Percentiles rank a stretch among this genome's conserved stretches.
Evolutionary conservation across 2,329 filamentous ascomycete species (phyloP).

Genomic region (Periconia macrospinosa): DNA sequence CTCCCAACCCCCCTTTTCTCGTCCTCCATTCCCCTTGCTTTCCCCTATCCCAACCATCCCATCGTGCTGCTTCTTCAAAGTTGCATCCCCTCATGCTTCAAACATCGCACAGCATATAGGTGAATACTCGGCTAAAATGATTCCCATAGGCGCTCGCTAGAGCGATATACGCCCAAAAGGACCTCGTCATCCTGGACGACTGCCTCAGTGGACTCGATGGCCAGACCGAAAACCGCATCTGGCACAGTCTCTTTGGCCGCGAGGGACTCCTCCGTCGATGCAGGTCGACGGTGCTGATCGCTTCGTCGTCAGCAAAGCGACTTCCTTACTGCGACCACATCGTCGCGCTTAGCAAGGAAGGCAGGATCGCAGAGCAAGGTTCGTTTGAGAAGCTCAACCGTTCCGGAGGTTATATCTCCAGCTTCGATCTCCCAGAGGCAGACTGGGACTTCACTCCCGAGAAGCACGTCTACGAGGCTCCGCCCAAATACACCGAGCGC

Average conservation of each 20-base stretch:
- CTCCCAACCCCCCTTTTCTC: not conserved
- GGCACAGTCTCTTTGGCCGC: slow-evolving; percentile 49
- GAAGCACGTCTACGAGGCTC: slow-evolving; percentile 33
- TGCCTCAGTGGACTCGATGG: slow-evolving; percentile 56
- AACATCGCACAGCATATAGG: not conserved
- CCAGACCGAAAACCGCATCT: slow-evolving; percentile 53
- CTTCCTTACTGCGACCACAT: slow-evolving; percentile 48
- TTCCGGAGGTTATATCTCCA: slow-evolving; percentile 36
- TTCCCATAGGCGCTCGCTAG: slow-evolving; percentile 50
- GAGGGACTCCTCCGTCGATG: slow-evolving; percentile 50
- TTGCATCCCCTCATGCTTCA: not conserved
- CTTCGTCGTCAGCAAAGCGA: slow-evolving; percentile 38
- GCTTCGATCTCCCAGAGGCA: slow-evolving; percentile 34
- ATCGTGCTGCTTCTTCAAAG: not conserved
- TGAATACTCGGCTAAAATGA: not conserved
- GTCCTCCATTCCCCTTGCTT: slow-evolving; percentile 7
- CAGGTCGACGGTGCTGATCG: slow-evolving; percentile 37
- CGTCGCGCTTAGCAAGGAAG: slow-evolving; percentile 41
- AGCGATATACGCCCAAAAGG: slow-evolving; percentile 53
- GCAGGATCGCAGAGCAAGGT: slow-evolving; percentile 44
- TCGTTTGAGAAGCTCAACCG: slow-evolving; percentile 41
- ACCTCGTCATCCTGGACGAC: slow-evolving; percentile 55
- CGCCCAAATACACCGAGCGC: slow-evolving; percentile 32
- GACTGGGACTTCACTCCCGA: slow-evolving; percentile 35
- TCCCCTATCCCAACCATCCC: not conserved